phyloP scores from a whole-genome alignment of 108 stramenopile species.

The Pseudonitzschia delicatissima region DNA sequence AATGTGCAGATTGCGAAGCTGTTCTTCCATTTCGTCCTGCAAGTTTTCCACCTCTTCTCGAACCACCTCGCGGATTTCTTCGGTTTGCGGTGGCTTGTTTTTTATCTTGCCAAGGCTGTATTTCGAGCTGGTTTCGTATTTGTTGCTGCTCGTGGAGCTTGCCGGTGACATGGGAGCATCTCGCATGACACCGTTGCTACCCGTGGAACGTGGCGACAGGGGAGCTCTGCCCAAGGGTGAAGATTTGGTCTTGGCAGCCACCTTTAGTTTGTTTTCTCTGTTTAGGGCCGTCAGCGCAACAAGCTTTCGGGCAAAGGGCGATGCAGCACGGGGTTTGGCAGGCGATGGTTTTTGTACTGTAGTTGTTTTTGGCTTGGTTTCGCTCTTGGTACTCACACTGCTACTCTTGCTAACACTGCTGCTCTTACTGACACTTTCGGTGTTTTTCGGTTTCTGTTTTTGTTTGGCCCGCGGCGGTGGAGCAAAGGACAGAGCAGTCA shows the following conservation, averaged over 20 bases:
- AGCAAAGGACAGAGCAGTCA: conserved; percentile 28
- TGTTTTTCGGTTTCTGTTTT: not conserved
- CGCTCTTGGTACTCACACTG: not conserved
- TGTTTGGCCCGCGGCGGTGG: conserved; percentile 23
- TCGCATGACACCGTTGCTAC: no score
- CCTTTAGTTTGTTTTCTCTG: no score
- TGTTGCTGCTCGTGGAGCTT: not conserved
- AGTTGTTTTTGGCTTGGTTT: not conserved
- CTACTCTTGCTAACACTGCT: not conserved
- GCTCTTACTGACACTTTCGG: no score
- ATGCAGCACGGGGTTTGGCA: no score
- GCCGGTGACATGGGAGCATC: no score
- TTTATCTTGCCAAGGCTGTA: not conserved
- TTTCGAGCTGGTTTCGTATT: not conserved
- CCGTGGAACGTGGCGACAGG: no score
- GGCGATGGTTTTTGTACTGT: no score
- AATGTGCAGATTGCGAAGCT: conserved; percentile 35
- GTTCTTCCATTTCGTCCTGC: conserved; percentile 40
- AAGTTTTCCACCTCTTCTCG: conserved; percentile 38
- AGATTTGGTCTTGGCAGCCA: no score
- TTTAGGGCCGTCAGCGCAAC: no score
- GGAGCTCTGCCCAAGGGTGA: no score
- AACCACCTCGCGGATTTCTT: conserved; percentile 31
- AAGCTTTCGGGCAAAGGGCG: no score
- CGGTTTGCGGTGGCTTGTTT: not conserved